Base-by-base conservation (phyloP, 139 green algal genomes). In the Volvox africanus region DNA sequence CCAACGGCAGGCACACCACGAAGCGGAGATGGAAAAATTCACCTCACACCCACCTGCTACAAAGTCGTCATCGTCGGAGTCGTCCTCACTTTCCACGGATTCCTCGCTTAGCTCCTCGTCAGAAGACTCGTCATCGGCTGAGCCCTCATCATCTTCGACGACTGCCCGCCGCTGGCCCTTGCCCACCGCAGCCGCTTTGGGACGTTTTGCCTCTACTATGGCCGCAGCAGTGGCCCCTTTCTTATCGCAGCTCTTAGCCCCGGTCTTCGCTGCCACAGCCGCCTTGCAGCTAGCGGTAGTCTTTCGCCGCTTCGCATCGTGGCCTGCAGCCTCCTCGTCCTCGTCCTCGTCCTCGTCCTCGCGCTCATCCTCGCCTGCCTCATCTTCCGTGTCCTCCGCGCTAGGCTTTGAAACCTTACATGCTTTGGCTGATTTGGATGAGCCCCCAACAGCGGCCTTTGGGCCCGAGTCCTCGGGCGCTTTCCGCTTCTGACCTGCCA, bases 61-160 rank as follows among this genome's bases (percentile, higher is more conserved):
- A 44, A 83, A 90, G 71, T 90, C 86, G 26, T 91, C 87, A 33
- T 91, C 87, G 3, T 86, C 87, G 2, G 33, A 68, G 61, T 91
- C 87, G 19, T 55, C 76, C 2, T 36, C 33, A 33, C 37, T 81
- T 44, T 71, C 84, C 36, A 33, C 85, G 24, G 35, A 36, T n/a
- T 75, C 67, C 73, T 84, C 73, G 21, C 5, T 32, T 61, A 12
- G 61, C 83, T 68, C 55, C 65, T 80, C 44, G 44, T 82, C 69
- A 28, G 67, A 35, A 0, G 35, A 61, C 65, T 36, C 75, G 20
- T 61, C 44, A 3, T 20, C 30, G n/a, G 83, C 71, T 28, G 68
- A 71, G 36, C 35, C 71, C 50, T 6, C 65, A 73, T 89, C 68
- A 35, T 81, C 68, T 0, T 55, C 26, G 28, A 73, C 37, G 17